Evolutionary conservation across 257 asterid species (phyloP).

Genomic region (Solanum lycopersicoides): DNA sequence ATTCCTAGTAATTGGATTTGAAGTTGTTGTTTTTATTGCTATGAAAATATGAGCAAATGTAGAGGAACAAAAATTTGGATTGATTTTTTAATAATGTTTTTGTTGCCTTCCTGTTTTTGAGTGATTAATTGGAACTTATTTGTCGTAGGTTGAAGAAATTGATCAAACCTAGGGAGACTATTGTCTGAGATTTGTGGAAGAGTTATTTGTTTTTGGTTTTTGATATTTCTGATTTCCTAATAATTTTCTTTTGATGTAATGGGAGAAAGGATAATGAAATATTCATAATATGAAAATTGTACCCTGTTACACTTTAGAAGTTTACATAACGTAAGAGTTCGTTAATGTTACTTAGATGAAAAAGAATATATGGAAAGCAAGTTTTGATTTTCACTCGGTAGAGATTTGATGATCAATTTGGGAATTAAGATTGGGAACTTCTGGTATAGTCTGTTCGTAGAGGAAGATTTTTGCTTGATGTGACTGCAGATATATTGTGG

Average conservation of each 20-base stretch:
- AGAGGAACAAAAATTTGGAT: background rate
- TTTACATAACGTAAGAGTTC: background rate
- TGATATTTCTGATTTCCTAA: background rate
- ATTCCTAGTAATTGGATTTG: background rate
- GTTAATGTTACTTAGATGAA: background rate
- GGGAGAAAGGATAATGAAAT: background rate
- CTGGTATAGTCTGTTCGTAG: background rate
- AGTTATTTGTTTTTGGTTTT: background rate
- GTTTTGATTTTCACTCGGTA: background rate
- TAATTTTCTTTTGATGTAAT: background rate
- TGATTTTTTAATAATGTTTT: background rate
- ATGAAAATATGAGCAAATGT: constrained; percentile 1
- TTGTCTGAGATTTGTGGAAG: background rate
- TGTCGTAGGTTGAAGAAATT: background rate
- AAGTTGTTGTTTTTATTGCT: constrained; percentile 6
- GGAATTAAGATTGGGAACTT: background rate
- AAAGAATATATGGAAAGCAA: background rate
- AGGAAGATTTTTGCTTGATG: no score
- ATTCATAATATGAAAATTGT: background rate
- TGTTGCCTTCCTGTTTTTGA: background rate
- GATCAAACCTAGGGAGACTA: background rate
- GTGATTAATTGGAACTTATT: background rate
- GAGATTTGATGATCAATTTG: background rate
- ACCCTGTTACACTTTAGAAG: background rate
- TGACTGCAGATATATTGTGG: background rate